phyloP scores from a whole-genome alignment of 345 rosid species.

The Dipteronia sinensis region DNA sequence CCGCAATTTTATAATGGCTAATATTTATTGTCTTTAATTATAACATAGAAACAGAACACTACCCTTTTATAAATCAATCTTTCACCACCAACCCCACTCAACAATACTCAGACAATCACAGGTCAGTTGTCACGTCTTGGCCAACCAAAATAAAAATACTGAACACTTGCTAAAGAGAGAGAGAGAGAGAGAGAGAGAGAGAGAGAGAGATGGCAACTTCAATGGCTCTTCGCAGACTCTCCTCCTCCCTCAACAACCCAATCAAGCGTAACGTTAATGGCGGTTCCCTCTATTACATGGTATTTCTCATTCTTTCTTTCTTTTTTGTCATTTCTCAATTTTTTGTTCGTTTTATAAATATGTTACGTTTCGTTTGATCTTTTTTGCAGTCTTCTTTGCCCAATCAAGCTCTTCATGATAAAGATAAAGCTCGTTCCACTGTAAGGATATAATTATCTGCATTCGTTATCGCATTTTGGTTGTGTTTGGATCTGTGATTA shows the following conservation, averaged over 20 bases:
- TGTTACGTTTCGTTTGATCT: slow-evolving; percentile 6
- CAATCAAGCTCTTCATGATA: slow-evolving; percentile 44
- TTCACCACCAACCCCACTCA: slow-evolving; percentile 10
- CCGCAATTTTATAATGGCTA: too few relatives aligned
- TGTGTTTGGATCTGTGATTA: slow-evolving; percentile 12
- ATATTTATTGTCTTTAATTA: too few relatives aligned
- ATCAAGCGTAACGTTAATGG: slow-evolving; percentile 38
- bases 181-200: slow-evolving; percentile 12
- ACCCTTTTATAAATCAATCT: background rate
- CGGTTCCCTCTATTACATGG: slow-evolving; percentile 51
- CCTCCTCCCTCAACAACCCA: slow-evolving; percentile 51
- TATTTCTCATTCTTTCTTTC: slow-evolving; percentile 21
- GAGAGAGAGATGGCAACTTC: slow-evolving; percentile 47
- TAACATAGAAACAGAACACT: too few relatives aligned
- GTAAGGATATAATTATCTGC: background rate
- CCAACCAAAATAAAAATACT: background rate
- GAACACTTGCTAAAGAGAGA: background rate
- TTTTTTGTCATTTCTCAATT: background rate
- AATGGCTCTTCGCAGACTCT: slow-evolving; percentile 70
- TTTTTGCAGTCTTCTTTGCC: slow-evolving; percentile 68
- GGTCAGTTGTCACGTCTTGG: background rate
- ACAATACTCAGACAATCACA: slow-evolving; percentile 6
- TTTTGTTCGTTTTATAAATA: background rate
- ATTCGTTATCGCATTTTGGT: background rate
- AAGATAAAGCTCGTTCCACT: slow-evolving; percentile 59